Base-by-base conservation (phyloP, 1,284 basidiomycete genomes). In the Trametes versicolor region DNA sequence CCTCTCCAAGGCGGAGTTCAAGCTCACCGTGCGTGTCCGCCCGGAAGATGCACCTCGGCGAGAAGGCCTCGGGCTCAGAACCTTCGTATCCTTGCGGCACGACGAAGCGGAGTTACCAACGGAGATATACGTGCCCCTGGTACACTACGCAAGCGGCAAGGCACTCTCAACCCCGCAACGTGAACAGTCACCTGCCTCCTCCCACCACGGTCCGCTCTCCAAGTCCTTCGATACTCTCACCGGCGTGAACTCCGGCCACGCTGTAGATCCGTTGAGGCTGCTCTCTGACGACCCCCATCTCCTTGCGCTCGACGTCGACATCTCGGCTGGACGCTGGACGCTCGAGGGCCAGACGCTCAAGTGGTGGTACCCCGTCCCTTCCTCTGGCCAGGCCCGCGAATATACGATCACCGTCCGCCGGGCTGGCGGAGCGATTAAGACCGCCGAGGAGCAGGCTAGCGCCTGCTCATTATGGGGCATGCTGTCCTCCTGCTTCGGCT, bases 361-460 rank as follows among this genome's bases (percentile, higher is more conserved):
- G 70, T 99, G 97, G 97, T 96, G 88, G 85, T 97, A 98, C 75
- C 83, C 85, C 36, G 83, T 89, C 0, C 93, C 94, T 0, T 67
- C 71, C 19, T 74, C 72, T 5, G 86, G 81, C 15, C 75, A 75
- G 21, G 80, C 81, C 60, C 76, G 77, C 69, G 84, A 88, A 74
- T 88, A 91, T 74, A 86, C 84, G 45, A 87, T 96, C 60, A 85
- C 87, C 71, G 82, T 96, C 58, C 83, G 76, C 72, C 81, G 94
- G 63, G 75, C 78, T 4, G 88, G 87, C 1, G 93, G 93, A 0
- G 82, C 83, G 2, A 87, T 93, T 64, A 83, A 85, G 70, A 70
- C 74, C 8, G 54, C 64, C 25, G 72, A 72, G 45, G 67, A 63
- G 57, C 21, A 19, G 21, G 29, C 27, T 6, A 19, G 19, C 9